phyloP scores from a whole-genome alignment of 306 rosid genomes.

The Elaeagnus macrophylla region DNA sequence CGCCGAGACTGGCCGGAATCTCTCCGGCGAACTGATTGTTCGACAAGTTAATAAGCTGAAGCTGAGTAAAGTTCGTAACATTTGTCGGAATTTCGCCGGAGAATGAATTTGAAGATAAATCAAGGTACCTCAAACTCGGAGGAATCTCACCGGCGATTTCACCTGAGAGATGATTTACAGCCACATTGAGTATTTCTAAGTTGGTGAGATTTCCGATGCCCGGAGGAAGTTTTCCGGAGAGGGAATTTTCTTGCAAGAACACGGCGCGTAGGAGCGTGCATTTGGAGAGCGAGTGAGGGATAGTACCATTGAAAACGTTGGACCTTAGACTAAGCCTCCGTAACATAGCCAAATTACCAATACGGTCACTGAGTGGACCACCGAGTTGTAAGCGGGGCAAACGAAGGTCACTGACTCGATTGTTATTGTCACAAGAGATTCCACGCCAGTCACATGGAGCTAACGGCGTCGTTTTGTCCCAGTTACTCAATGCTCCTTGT shows the following conservation, averaged over 20 bases:
- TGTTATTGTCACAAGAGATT: constrained; percentile 26
- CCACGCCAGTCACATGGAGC: constrained; percentile 98
- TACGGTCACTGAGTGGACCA: constrained; percentile 56
- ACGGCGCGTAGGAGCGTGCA: constrained; percentile 54
- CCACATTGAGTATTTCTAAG: constrained; percentile 53
- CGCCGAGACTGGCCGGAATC: constrained; percentile 72
- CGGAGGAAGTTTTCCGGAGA: constrained; percentile 61
- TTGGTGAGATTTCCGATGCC: constrained; percentile 56
- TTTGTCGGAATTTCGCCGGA: constrained; percentile 65
- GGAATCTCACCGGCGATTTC: constrained; percentile 46
- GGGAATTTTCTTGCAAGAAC: constrained; percentile 62
- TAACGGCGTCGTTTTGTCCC: constrained; percentile 63
- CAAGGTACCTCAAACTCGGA: constrained; percentile 39
- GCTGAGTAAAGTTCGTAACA: constrained; percentile 39
- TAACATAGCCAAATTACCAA: constrained; percentile 47
- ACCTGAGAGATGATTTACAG: constrained; percentile 70
- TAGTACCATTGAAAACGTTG: constrained; percentile 64
- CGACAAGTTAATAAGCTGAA: constrained; percentile 76
- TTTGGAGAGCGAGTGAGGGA: constrained; percentile 54
- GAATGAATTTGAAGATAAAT: constrained; percentile 69
- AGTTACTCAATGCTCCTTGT: constrained; percentile 42
- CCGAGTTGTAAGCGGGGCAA: constrained; percentile 69
- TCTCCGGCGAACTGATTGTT: constrained; percentile 58
- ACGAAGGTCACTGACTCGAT: constrained; percentile 63
- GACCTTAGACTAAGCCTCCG: constrained; percentile 68